Evolutionary conservation across 1,284 basidiomycete species (phyloP), one percentile per base, ranked within the genome.

Genomic region (Austroboletus niveus): DNA sequence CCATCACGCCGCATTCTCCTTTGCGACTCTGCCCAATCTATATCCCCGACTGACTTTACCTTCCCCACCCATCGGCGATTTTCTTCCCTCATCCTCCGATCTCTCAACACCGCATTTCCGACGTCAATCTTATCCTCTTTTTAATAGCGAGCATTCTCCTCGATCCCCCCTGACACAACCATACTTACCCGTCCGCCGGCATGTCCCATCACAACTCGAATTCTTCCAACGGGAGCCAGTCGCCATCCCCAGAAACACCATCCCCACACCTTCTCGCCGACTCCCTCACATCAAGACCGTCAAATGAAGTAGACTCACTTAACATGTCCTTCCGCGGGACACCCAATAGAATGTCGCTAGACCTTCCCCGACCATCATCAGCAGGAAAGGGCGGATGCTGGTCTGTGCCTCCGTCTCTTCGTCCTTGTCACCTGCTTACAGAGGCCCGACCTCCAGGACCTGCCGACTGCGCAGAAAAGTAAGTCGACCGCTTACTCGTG

Each of bases 401-500:
- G 87, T 88, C 66, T 62, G 86, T 73, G 8, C 8, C 5, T 31
- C 29, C 32, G 8, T 27, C 51, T 14, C 11, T 46, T 36, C 29
- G 1, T 36, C 32, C 29, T 30, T 14, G 24, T 38, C 43, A 36
- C 46, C 47, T 24, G 40, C 54, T 69, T 34, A 62, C 47, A 35
- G 48, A 49, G 42, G 20, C 53, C 49, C 34, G 51, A 31, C 51
- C 30, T 42, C 45, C 59, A 90, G 88, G 88, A 90, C 88, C 50
- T 90, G 87, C 70, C 82, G 88, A 34, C 70, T 91, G 39, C 81
- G 89, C 58, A 76, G 87, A 72, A 90, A 91, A 75, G 88, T 88
- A 60, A 58, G 69, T 56, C 52, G 29, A 42, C 20, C 12, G 2
- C 39, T 30, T 20, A 12, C 6, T 29, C 8, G 1, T 15, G 8